Evolutionary conservation across 1,139 yeast species (phyloP), one percentile per base, ranked within the genome.

Genomic region (Debaryomyces subglobosus): DNA sequence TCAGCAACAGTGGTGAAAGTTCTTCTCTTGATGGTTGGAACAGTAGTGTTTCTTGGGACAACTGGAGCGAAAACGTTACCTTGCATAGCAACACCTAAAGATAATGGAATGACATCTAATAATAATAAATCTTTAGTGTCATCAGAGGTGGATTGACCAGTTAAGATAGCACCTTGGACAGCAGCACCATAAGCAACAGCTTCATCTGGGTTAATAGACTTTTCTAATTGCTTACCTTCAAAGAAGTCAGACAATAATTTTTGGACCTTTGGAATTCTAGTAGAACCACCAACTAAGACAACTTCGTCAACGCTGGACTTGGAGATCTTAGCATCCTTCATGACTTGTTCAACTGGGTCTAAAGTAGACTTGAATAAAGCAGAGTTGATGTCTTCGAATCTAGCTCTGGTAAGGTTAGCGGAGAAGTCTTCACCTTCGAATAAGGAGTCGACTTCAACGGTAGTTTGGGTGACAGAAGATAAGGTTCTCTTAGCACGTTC

Each of bases 71-170:
- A 90, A 68, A 94, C 94, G 79, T 92, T 92, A 83, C 98, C 98
- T 84, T 92, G 97, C 97, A 92, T 94, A 79, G 97, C 98, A 75
- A 94, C 97, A 89, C 99, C 99, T 72, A 92, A 85, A 64, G 98
- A 91, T 75, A 94, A 88, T 79, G 98, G 98, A 71, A 92, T 94
- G 72, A 92, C 98, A 84, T 92, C 98, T 79, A 92, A 88, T 77
- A 92, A 86, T 74, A 92, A 86, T 74, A 92, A 85, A 82, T 92
- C 97, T 83, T 92, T 89, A 78, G 98, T 87, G 82, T 91, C 96
- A 64, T 89, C 96, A 63, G 96, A 88, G 64, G 97, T 90, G 68
- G 96, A 89, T 83, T 90, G 96, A 81, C 97, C 97, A 65, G 97
- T 89, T 77, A 91, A 84, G 82, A 91, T 90, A 71, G 97, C 98